Evolutionary conservation across 306 rosid species (phyloP).

Genomic region (Medicago lupulina): DNA sequence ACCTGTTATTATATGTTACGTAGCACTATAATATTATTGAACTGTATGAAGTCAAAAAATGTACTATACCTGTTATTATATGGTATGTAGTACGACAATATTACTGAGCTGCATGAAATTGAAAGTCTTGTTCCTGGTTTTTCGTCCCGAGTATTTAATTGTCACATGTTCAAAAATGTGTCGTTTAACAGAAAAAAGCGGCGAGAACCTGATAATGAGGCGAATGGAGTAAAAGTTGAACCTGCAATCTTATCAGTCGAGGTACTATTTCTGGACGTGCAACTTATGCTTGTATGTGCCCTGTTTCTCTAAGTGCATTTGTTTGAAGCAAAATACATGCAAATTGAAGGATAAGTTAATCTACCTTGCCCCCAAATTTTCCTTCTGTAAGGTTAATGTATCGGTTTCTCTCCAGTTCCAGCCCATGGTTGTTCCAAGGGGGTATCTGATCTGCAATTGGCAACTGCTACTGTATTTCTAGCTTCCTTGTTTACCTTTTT

Average conservation of each 20-base stretch:
- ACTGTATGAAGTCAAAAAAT: background rate
- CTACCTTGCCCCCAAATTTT: background rate
- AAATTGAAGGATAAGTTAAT: background rate
- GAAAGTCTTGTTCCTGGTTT: conserved; percentile 11
- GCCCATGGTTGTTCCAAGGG: background rate
- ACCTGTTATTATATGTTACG: conserved; percentile 9
- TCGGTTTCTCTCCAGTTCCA: background rate
- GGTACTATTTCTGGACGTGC: conserved; percentile 50
- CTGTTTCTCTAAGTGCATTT: conserved; percentile 32
- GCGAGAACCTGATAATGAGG: conserved; percentile 58
- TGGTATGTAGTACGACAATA: background rate
- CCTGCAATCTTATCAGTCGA: conserved; percentile 93
- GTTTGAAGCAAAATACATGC: background rate
- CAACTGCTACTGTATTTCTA: background rate
- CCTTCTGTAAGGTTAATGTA: background rate
- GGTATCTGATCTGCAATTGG: background rate
- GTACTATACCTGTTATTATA: conserved; percentile 10
- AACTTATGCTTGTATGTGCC: conserved; percentile 32
- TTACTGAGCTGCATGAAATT: background rate
- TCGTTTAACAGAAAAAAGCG: conserved; percentile 64
- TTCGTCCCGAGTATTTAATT: conserved; percentile 8
- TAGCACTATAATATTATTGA: background rate
- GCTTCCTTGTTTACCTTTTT: background rate
- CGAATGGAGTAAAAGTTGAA: conserved; percentile 58
- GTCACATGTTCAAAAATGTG: conserved; percentile 37